Evolutionary conservation across 2,329 filamentous ascomycete species (phyloP), one percentile per base, ranked within the genome.

Genomic region (Pyrenophora tritici-repentis): DNA sequence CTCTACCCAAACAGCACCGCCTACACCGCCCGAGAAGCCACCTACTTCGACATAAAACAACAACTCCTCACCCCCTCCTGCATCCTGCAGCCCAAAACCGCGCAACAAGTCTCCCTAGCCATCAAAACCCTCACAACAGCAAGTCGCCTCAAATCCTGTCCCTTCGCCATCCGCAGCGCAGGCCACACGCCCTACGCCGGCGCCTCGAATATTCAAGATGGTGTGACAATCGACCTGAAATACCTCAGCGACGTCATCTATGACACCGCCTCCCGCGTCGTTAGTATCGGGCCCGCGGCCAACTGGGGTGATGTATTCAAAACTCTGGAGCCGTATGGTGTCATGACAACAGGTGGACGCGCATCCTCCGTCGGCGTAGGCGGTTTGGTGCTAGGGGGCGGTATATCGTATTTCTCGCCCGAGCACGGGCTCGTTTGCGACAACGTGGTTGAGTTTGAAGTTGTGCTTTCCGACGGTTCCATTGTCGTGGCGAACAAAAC

Each of bases 401-500:
- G 71, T 4, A 62, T 71, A 16, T 65, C 59, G 1, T 71, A 64
- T 52, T 70, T 70, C 36, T 59, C 63, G 2, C 54, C 58, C 2
- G 56, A 62, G 6, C 53, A 66, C 12, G 72, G 72, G 1, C 52
- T 55, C 33, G 67, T 55, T 42, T 70, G 59, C 26, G 71, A 75
- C 39, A 66, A 70, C 16, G 62, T 68, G 3, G 42, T 71, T 8
- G 59, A 66, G 6, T 72, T 68, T 24, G 61, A 70, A 13, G 61
- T 74, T 1, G 65, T 74, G 1, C 70, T 73, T 12, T 66, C 71
- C 2, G 54, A 68, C 48, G 70, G 72, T 1, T 38, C 50, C 2
- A 55, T 68, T 9, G 53, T 61, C n/a, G 65, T 58, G 2, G 67
- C 64, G 3, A 58, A 39, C 22, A 46, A 56, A 43, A 55, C 54